Percentiles rank a stretch among this genome's conserved stretches.
These are phyloP conservation scores for Abrus precatorius DNA, from an alignment of 306 rosid genomes.

Conservation along the genomic window DNA sequence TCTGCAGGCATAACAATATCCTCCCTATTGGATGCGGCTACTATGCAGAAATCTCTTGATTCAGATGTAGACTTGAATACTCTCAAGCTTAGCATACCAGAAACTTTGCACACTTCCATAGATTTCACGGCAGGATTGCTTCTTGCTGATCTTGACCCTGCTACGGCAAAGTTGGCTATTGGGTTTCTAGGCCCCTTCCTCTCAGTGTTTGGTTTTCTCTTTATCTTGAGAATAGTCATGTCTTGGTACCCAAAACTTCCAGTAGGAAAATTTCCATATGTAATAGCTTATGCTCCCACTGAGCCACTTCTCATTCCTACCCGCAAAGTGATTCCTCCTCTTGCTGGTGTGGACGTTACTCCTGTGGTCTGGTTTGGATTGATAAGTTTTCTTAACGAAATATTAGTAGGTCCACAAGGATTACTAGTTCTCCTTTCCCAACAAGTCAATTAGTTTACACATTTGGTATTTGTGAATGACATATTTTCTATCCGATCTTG, in stretches of 20 bases:
- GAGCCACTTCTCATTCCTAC: slow-evolving; percentile 84
- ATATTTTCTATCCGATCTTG: slow-evolving; percentile 39
- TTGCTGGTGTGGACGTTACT: slow-evolving; percentile 92
- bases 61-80: slow-evolving; percentile 38
- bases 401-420: slow-evolving; percentile 97
- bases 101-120: slow-evolving; percentile 45
- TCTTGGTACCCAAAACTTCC: slow-evolving; percentile 97
- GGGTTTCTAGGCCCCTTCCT: slow-evolving; percentile 84
- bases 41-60: slow-evolving; percentile 44
- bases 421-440: slow-evolving; percentile 92
- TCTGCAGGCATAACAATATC: neutral
- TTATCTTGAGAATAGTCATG: slow-evolving; percentile 85
- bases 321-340: slow-evolving; percentile 89
- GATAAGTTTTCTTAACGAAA: slow-evolving; percentile 89
- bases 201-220: slow-evolving; percentile 75
- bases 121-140: slow-evolving; percentile 51
- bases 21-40: slow-evolving; percentile 35
- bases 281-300: slow-evolving; percentile 91
- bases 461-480: slow-evolving; percentile 31
- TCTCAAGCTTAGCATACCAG: slow-evolving; percentile 44
- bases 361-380: slow-evolving; percentile 98
- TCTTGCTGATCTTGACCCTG: slow-evolving; percentile 83
- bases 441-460: slow-evolving; percentile 60
- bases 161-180: slow-evolving; percentile 78
- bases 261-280: slow-evolving; percentile 85